Evolutionary conservation across 352 stramenopile genomes (phyloP).

Genomic region (Pythium rhizo-oryzae): DNA sequence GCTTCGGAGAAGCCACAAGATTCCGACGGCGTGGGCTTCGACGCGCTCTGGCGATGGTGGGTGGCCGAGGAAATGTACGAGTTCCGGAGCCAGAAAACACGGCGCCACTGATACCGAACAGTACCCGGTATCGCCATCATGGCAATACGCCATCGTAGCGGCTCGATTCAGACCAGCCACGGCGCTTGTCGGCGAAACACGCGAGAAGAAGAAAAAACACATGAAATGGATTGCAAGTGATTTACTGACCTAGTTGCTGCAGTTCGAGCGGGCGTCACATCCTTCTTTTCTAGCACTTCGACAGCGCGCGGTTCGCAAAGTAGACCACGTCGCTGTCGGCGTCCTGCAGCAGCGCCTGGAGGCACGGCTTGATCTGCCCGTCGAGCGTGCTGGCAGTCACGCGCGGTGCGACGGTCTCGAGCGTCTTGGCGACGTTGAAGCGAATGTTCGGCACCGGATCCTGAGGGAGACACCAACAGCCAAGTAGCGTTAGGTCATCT

Average conservation of each 20-base stretch:
- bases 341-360: conserved; percentile 90
- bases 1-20: no score
- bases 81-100: conserved; percentile 4
- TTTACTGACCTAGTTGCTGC: conserved; percentile 30
- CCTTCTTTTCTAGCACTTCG: conserved; percentile 47
- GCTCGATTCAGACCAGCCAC: neutral
- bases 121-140: no score
- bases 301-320: conserved; percentile 87
- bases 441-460: conserved; percentile 98
- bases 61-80: conserved; percentile 44
- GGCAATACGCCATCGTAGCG: no score
- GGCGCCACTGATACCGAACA: neutral
- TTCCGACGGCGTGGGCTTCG: conserved; percentile 34
- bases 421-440: conserved; percentile 98
- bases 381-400: conserved; percentile 68
- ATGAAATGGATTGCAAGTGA: conserved; percentile 27
- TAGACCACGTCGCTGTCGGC: conserved; percentile 94
- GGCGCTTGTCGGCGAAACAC: no score
- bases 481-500: conserved; percentile 10
- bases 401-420: conserved; percentile 86
- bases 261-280: conserved; percentile 6
- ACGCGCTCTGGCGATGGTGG: conserved; percentile 62
- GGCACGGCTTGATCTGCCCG: conserved; percentile 80
- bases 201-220: conserved; percentile 19
- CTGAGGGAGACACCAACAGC: conserved; percentile 29